Evolutionary conservation across 1,139 yeast species (phyloP), one percentile per base, ranked within the genome.

Genomic region (Waltiozyma solani): DNA sequence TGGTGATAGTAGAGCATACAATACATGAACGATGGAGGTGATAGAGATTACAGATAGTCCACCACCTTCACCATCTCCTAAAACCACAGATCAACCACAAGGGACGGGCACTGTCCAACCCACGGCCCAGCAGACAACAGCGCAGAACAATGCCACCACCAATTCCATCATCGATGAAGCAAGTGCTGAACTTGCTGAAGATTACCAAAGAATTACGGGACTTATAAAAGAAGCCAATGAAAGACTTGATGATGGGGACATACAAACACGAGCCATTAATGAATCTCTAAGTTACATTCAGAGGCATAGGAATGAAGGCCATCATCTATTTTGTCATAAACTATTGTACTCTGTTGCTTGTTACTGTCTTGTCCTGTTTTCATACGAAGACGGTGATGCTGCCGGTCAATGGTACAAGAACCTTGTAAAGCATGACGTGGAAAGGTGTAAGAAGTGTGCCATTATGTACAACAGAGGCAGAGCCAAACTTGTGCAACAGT

Each of bases 261-360:
- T 58, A 2, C 64, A 61, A 40, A 60, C 57, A 34, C 40, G 44
- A n/a, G 57, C 61, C 2, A 45, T 62, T 31, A 52, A 52, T 31
- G 53, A 49, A 15, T 52, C 60, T 26, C 50, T 56, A 40, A 46
- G 50, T 26, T 56, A 45, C 38, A 40, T 51, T 7, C 44, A 45
- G 14, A 18, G 33, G n/a, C 36, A 45, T 24, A 19, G 21, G 8
- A 39, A 39, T 2, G 45, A 45, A 11, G 37, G 31, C 33, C 20
- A 20, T 8, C 86, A 80, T 48, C 59, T 77, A 55, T 79, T 76
- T 53, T 79, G 87, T 57, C 73, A 76, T 52, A 60, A 62, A 12
- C 54, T 57, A 30, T 60, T 72, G 50, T 63, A 59, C 37, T 70
- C 73, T 6, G 63, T 75, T 20, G 63, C 79, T 11, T 62, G 69